Base-by-base conservation (phyloP, 1,284 basidiomycete genomes). In the Ustilago curta region DNA sequence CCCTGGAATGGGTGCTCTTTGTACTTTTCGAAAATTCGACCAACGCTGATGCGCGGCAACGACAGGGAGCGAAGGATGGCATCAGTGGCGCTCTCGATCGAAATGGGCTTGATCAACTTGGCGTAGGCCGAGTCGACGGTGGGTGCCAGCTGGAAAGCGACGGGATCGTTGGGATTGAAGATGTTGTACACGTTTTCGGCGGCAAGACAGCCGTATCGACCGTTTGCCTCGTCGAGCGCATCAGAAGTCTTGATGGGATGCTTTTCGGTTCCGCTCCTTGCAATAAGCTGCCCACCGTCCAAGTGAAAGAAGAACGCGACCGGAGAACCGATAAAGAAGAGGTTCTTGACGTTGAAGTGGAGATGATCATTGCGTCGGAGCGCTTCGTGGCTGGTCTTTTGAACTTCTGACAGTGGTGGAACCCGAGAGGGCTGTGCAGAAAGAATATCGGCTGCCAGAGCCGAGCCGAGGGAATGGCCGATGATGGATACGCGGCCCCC, bases 251-350 rank as follows among this genome's bases (percentile, higher is more conserved):
- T 23, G 5, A 86, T 86, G 58, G 86, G 56, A 35, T 70, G 69
- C 83, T 86, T 87, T 0, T 87, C 87, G 29, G 87, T 74, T 55
- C 87, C 87, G 27, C 85, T 65, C 21, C 88, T 82, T 0, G 88
- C 88, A 70, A 89, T 88, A 16, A 89, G 77, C 70, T 89, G 88
- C 0, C 87, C 86, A 47, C 88, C 87, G 58, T 88, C 86, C 1
- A 89, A 82, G 67, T 88, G 88, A 16, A 88, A 82, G 79, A 89
- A 88, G 44, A 89, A 85, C 0, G 87, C 87, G 0, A 89, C 81
- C 1, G 88, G 89, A 55, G 87, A 88, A 7, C 89, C 89, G n/a
- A 87, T 85, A 19, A 88, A 84, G 82, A 88, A 89, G n/a, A 89
- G 82, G 57, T 86, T 86, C 69, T 86, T 86, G 16, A 86, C 86